A percentile compares a stretch with the other conserved stretches of the same genome.
Evolutionary conservation across 768 basidiomycete species (phyloP).

Genomic region (Hericium coralloides): DNA sequence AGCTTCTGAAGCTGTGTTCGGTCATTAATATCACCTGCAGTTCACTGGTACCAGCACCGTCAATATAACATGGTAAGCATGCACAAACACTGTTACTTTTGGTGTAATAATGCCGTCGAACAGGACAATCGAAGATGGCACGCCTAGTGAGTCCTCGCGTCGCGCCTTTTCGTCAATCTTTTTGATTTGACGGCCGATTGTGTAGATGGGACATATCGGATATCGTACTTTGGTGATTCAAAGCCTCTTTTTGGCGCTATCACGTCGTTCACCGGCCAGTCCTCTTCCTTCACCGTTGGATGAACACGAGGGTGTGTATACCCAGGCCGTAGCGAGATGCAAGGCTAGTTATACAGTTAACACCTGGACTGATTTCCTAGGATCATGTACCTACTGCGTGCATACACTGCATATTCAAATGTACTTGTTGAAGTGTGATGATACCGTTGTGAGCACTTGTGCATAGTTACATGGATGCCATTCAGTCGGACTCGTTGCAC

Average conservation of each 20-base stretch:
- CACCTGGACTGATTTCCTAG: too few species aligned
- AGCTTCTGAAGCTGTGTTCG: not conserved
- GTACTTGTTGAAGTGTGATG: too few species aligned
- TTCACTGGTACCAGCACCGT: constrained; percentile 55
- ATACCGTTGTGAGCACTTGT: too few species aligned
- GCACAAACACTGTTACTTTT: constrained; percentile 1
- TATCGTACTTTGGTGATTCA: constrained; percentile 69
- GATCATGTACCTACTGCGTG: too few species aligned
- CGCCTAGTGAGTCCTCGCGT: constrained; percentile 34
- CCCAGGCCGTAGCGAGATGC: too few species aligned
- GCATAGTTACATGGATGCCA: too few species aligned
- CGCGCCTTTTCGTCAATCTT: not conserved
- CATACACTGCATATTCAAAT: too few species aligned
- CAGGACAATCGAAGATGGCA: constrained; percentile 58
- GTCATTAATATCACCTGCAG: constrained; percentile 20
- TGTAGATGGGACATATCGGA: constrained; percentile 59
- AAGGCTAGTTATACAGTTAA: too few species aligned
- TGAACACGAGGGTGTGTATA: constrained; percentile 8
- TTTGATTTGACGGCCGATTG: not conserved
- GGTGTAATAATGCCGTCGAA: not conserved
- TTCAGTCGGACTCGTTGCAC: too few species aligned
- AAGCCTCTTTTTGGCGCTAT: constrained; percentile 60
- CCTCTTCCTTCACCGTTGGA: constrained; percentile 52
- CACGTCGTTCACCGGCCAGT: constrained; percentile 51
- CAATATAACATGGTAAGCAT: constrained; percentile 51